Evolutionary conservation across 495 filamentous ascomycete genomes (phyloP).

Genomic region (Trypethelium eluteriae): DNA sequence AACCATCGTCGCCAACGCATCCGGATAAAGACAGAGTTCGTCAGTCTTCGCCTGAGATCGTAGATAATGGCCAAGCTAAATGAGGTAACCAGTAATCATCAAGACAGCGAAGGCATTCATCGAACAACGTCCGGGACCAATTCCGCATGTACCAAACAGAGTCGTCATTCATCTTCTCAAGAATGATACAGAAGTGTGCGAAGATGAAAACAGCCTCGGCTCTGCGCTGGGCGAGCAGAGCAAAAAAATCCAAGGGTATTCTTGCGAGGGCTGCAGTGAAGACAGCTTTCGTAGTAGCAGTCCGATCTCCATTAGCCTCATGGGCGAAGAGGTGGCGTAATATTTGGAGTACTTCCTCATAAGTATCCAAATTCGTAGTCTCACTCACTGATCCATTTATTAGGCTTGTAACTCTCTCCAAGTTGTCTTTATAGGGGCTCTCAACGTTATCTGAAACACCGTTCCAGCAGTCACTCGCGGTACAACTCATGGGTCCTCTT

Average conservation of each 20-base stretch:
- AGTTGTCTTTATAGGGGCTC: not conserved
- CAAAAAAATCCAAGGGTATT: not conserved
- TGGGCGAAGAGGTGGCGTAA: not conserved
- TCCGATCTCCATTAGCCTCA: not conserved
- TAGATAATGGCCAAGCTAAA: not conserved
- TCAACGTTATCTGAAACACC: not conserved
- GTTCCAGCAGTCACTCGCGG: not conserved
- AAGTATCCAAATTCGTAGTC: not conserved
- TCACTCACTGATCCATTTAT: not conserved
- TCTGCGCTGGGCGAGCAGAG: not conserved
- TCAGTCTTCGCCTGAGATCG: not conserved
- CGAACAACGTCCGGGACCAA: not conserved
- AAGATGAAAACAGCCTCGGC: not conserved
- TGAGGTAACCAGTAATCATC: not conserved
- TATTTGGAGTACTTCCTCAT: not conserved
- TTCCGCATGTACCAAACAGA: slow-evolving; percentile 8
- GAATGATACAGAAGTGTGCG: not conserved
- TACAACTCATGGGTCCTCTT: not conserved
- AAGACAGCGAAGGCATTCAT: not conserved
- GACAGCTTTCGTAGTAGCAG: not conserved
- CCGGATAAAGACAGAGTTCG: too few species aligned
- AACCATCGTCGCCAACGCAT: too few species aligned
- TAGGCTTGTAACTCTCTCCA: not conserved
- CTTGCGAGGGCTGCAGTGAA: not conserved
- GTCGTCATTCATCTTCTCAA: slow-evolving; percentile 10